phyloP scores from a whole-genome alignment of 495 filamentous ascomycete species.

The Penicillium arizonense region DNA sequence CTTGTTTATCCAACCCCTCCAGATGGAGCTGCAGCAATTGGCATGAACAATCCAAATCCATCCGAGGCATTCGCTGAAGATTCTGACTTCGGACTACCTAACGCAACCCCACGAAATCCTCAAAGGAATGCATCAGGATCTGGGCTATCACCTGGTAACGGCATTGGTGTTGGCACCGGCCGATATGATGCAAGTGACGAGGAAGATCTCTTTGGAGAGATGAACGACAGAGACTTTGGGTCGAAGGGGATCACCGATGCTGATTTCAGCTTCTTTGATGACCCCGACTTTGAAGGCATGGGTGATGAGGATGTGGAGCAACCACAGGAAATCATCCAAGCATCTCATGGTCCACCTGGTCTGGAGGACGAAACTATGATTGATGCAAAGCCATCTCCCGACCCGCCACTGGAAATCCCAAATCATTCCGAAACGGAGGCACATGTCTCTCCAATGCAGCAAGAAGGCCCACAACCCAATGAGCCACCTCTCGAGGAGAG shows the following conservation, averaged over 20 bases:
- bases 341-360: constrained; percentile 9
- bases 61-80: constrained; percentile 36
- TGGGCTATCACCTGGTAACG: constrained; percentile 18
- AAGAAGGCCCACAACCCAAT: background rate
- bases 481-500: constrained; percentile 6
- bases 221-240: constrained; percentile 75
- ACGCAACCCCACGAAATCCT: constrained; percentile 11
- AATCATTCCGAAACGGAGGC: background rate
- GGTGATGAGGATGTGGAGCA: constrained; percentile 11
- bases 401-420: background rate
- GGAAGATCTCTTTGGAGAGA: constrained; percentile 68
- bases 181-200: constrained; percentile 48
- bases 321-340: constrained; percentile 10
- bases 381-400: background rate
- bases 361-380: constrained; percentile 6
- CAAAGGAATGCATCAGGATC: constrained; percentile 19
- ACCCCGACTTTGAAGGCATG: constrained; percentile 47
- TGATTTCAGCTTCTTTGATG: constrained; percentile 91
- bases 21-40: constrained; percentile 59
- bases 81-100: constrained; percentile 17
- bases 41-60: constrained; percentile 18
- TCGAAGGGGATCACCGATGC: constrained; percentile 79
- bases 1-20: constrained; percentile 88
- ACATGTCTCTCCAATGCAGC: background rate
- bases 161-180: constrained; percentile 36